phyloP scores from a whole-genome alignment of 1,284 basidiomycete species.

The Boletus hoseneyae region DNA sequence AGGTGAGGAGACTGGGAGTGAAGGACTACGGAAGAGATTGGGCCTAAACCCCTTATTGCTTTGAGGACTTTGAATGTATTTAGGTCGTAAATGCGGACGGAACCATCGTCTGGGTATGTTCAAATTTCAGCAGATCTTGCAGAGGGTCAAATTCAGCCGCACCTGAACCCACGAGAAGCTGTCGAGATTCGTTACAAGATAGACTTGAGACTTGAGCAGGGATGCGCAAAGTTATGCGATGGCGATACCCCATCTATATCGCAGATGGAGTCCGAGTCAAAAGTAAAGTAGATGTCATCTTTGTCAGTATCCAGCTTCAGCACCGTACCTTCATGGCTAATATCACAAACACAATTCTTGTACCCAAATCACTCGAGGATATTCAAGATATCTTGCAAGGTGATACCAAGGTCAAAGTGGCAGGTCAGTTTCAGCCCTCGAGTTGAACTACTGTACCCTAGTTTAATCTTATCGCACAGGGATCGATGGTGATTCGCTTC shows the following conservation, averaged over 20 bases:
- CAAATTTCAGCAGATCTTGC: constrained; percentile 2
- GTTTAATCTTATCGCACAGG: constrained; percentile 37
- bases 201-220: constrained; percentile 49
- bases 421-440: constrained; percentile 52
- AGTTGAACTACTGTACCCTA: not conserved
- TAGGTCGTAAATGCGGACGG: constrained; percentile 61
- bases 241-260: constrained; percentile 14
- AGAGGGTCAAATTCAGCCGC: constrained; percentile 8
- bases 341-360: constrained; percentile 33
- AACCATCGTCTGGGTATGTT: constrained; percentile 56
- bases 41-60: constrained; percentile 55
- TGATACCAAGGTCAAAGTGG: constrained; percentile 90
- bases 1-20: constrained; percentile 39
- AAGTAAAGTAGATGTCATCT: not conserved
- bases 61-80: constrained; percentile 58
- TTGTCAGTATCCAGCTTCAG: not conserved
- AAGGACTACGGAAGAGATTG: constrained; percentile 60
- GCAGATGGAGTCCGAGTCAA: not conserved
- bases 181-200: constrained; percentile 40
- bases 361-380: constrained; percentile 58
- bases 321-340: constrained; percentile 14
- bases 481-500: constrained; percentile 55
- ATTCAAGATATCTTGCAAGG: constrained; percentile 53
- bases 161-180: constrained; percentile 57
- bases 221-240: constrained; percentile 31